Conservation (phyloP, 805 yeast genomes). For the Candida suzukii region DNA sequence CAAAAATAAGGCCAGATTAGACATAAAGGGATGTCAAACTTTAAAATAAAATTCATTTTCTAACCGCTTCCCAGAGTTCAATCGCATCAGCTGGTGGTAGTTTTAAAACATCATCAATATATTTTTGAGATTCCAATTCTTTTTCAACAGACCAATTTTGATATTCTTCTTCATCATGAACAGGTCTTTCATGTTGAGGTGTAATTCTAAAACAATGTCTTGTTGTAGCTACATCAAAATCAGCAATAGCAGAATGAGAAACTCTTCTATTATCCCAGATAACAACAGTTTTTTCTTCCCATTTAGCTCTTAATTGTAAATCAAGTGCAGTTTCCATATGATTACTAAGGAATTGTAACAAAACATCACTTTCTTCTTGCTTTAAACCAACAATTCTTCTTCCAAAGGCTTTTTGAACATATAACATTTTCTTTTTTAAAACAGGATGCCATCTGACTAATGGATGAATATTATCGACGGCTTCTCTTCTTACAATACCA, state of each 20-base stretch:
- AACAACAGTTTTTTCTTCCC: conserved; percentile 67
- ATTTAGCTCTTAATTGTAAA: conserved; percentile 60
- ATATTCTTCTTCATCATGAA: conserved; percentile 23
- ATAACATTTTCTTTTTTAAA: conserved; percentile 52
- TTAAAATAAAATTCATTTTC: neutral
- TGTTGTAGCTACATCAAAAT: conserved; percentile 61
- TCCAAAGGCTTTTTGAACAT: conserved; percentile 53
- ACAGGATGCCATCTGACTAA: conserved; percentile 70
- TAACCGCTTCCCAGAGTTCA: neutral
- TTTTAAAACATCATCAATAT: conserved; percentile 9
- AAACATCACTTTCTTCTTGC: conserved; percentile 58
- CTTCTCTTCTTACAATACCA: conserved; percentile 58
- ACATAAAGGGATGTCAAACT: too few species aligned
- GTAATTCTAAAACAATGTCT: conserved; percentile 74
- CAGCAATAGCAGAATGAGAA: conserved; percentile 61
- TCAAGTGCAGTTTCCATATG: conserved; percentile 49
- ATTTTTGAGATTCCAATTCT: conserved; percentile 12
- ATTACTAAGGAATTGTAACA: conserved; percentile 49
- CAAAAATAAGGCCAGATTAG: too few species aligned
- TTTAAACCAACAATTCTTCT: conserved; percentile 66
- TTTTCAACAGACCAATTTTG: conserved; percentile 24
- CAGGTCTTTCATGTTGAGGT: conserved; percentile 66
- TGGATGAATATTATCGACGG: conserved; percentile 61
- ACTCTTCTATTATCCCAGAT: conserved; percentile 77
- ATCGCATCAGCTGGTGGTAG: conserved; percentile 8